Percentiles rank a stretch among this genome's conserved stretches.
These are phyloP conservation scores for Coniochaeta sp. DNA, from an alignment of 2,329 filamentous ascomycete genomes.

Conservation along the genomic window DNA sequence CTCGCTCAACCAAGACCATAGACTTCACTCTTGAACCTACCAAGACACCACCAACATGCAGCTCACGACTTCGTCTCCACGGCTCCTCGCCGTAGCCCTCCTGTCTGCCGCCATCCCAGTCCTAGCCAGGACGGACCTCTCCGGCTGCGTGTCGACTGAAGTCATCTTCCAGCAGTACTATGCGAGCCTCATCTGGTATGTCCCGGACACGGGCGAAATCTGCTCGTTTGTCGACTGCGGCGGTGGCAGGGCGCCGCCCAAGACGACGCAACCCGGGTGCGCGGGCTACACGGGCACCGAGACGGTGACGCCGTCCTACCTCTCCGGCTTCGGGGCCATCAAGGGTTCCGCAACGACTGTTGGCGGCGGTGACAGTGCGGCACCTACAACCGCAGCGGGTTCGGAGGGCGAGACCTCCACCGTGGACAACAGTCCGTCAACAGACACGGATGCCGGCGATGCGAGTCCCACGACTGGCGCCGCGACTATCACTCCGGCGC, in stretches of 20 bases:
- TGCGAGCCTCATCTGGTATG: slow-evolving; percentile 49
- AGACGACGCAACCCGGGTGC: slow-evolving; percentile 53
- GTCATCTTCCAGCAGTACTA: slow-evolving; percentile 30
- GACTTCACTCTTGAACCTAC: too few relatives aligned
- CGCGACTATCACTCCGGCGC: background rate
- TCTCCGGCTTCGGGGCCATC: slow-evolving; percentile 23
- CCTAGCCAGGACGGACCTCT: slow-evolving; percentile 36
- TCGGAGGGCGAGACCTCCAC: background rate
- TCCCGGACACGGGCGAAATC: slow-evolving; percentile 57
- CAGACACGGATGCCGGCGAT: background rate
- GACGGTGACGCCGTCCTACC: slow-evolving; percentile 42
- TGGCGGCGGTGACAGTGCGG: too few relatives aligned
- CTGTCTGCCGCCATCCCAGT: background rate
- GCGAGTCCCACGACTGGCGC: background rate
- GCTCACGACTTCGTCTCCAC: background rate
- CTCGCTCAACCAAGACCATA: background rate
- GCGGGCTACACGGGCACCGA: slow-evolving; percentile 45
- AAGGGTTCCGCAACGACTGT: background rate
- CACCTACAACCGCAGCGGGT: background rate
- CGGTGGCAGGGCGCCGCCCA: slow-evolving; percentile 58
- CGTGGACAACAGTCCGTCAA: background rate
- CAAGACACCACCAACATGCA: background rate
- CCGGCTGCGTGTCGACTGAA: slow-evolving; percentile 34
- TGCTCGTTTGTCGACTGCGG: slow-evolving; percentile 61
- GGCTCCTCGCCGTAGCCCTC: background rate